Evolutionary conservation across 306 rosid genomes (phyloP).

Genomic region (Begonia fuchsioides): DNA sequence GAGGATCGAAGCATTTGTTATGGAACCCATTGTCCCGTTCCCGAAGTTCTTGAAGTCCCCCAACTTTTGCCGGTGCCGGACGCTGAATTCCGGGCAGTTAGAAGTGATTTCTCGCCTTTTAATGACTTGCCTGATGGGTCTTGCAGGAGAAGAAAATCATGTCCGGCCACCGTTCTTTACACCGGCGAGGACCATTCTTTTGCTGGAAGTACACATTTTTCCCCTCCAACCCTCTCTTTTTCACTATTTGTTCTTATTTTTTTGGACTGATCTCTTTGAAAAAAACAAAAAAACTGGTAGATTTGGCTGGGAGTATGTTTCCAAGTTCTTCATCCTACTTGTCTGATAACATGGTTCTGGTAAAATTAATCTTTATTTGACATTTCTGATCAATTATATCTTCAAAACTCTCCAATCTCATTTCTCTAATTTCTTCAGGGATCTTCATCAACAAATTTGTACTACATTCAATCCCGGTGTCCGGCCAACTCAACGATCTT

Average conservation of each 20-base stretch:
- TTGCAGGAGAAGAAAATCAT: slow-evolving; percentile 46
- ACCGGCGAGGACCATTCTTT: slow-evolving; percentile 62
- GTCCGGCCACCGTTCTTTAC: slow-evolving; percentile 57
- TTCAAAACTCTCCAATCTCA: too few species aligned
- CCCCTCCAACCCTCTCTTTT: neutral
- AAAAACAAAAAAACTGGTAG: slow-evolving; percentile 23
- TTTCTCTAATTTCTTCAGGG: too few species aligned
- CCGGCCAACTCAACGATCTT: slow-evolving; percentile 26
- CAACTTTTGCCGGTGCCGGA: slow-evolving; percentile 64
- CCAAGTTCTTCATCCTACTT: slow-evolving; percentile 12
- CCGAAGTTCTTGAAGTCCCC: slow-evolving; percentile 50
- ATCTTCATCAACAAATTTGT: slow-evolving; percentile 7
- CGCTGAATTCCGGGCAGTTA: slow-evolving; percentile 48
- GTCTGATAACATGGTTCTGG: too few species aligned
- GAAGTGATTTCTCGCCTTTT: slow-evolving; percentile 22
- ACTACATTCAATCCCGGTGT: slow-evolving; percentile 55
- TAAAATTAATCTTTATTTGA: too few species aligned
- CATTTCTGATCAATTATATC: too few species aligned
- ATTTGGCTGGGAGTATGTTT: slow-evolving; percentile 41
- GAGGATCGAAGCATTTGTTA: too few species aligned
- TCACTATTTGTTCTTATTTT: neutral
- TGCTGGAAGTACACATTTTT: slow-evolving; percentile 34
- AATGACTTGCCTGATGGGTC: slow-evolving; percentile 45
- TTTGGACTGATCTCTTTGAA: slow-evolving; percentile 1
- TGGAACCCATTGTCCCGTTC: slow-evolving; percentile 25